Evolutionary conservation across 139 green algal genomes (phyloP), one percentile per base, ranked within the genome.

Genomic region (Chlorella vulgaris): DNA sequence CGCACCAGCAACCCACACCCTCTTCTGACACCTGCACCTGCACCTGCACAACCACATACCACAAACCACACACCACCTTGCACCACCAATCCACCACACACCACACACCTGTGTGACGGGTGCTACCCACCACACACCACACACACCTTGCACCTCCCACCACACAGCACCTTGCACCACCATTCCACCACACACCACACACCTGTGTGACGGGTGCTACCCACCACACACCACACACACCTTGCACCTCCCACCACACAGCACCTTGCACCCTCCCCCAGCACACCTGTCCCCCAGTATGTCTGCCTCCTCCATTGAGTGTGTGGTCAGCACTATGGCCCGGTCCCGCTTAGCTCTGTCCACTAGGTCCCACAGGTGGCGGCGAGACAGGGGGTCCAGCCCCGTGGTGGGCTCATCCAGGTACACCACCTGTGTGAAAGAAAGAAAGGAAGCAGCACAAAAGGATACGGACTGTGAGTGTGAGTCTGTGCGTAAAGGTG

Each of bases 351-450:
- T 98, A 75, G 81, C 78, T 15, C 18, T n/a, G 73, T 91, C 87
- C 3, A 97, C 82, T 47, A 96, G 89, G 29, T 96, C 88, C 93
- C 93, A 97, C 84, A 99, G 86, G 81, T 88, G 87, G 43, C 94
- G 92, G 8, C 95, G 86, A 10, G 86, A 93, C 10, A 88, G 75
- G 50, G 83, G 85, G 65, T 89, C 85, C 26, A 88, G 69, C 28
- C 88, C 90, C 28, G 95, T 98, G 61, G 87, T 93, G 8, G 95
- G 96, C 87, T 98, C 96, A 82, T 98, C 95, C 81, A 99, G 85
- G 85, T 94, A 97, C 28, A 97, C 88, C 21, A 97, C 85, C 83
- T 93, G 74, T 10, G 42, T 29, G 6, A 76, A 26, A 24, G 70
- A 2, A 60, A 2, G 8, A 40, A 74, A 26, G 28, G 35, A 18